Evolutionary conservation across 441 rosid species (phyloP).

Genomic region (Erysimum pusillum): DNA sequence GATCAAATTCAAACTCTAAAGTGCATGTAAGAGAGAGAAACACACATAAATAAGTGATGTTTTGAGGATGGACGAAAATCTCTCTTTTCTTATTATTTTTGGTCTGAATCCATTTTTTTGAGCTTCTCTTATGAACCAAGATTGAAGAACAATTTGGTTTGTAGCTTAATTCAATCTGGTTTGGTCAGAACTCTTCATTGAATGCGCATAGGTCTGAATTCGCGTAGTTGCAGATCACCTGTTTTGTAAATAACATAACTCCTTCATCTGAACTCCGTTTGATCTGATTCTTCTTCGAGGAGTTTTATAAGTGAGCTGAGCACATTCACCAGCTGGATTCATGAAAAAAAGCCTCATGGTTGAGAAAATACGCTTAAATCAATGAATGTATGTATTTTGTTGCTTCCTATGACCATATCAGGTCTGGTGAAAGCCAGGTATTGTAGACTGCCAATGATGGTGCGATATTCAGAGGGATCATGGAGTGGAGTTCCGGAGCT

Average conservation of each 20-base stretch:
- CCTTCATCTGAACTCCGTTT: neutral
- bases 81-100: too few relatives aligned
- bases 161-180: neutral
- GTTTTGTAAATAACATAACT: neutral
- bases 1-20: too few relatives aligned
- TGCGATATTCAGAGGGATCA: too few relatives aligned
- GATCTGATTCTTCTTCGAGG: neutral
- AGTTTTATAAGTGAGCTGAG: neutral
- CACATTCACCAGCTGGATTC: neutral
- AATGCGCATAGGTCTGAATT: neutral
- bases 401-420: too few relatives aligned
- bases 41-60: too few relatives aligned
- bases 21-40: too few relatives aligned
- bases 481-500: too few relatives aligned
- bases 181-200: neutral
- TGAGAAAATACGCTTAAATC: neutral
- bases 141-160: neutral
- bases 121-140: neutral
- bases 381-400: neutral
- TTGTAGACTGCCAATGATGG: too few relatives aligned
- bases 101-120: too few relatives aligned
- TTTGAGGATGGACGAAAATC: too few relatives aligned
- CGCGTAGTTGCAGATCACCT: neutral
- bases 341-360: neutral
- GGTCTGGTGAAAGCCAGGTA: too few relatives aligned